Conservation (phyloP, 352 stramenopile species). For the Phytophthora hybrid region DNA sequence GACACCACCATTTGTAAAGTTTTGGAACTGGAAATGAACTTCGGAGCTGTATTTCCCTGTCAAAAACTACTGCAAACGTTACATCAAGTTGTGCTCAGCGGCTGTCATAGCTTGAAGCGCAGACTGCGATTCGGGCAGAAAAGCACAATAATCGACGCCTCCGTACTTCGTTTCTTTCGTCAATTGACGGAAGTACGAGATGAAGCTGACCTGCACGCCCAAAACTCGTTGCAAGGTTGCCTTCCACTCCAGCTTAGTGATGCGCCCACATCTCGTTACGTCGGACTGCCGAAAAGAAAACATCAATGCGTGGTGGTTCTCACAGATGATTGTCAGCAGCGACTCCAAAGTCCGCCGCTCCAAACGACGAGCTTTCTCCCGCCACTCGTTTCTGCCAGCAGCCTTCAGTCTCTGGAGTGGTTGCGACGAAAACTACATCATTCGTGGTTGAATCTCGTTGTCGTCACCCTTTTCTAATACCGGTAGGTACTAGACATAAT, state of each 20-base stretch:
- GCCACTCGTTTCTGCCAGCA: constrained; percentile 73
- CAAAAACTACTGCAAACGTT: neutral
- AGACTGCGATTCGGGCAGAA: constrained; percentile 30
- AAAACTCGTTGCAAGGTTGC: constrained; percentile 45
- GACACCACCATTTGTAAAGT: neutral
- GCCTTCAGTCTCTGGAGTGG: constrained; percentile 69
- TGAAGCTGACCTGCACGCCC: constrained; percentile 54
- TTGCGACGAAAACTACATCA: constrained; percentile 92
- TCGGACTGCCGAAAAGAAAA: constrained; percentile 52
- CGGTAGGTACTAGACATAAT: too few species aligned
- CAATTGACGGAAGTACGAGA: constrained; percentile 69
- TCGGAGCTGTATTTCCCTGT: too few species aligned
- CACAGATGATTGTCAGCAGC: constrained; percentile 66
- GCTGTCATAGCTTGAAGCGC: neutral
- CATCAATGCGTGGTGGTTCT: constrained; percentile 59
- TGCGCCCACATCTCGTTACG: constrained; percentile 28
- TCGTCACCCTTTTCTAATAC: constrained; percentile 40
- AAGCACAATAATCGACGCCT: constrained; percentile 60
- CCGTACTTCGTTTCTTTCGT: constrained; percentile 40
- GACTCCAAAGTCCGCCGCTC: constrained; percentile 70
- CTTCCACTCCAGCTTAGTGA: constrained; percentile 71
- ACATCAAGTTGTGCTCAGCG: neutral
- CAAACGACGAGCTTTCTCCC: constrained; percentile 65
- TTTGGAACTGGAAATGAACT: too few species aligned
- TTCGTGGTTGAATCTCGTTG: constrained; percentile 82